These are phyloP conservation scores for Cystofilobasidium ferigula DNA, from an alignment of 768 basidiomycete genomes.

Conservation along the genomic window DNA sequence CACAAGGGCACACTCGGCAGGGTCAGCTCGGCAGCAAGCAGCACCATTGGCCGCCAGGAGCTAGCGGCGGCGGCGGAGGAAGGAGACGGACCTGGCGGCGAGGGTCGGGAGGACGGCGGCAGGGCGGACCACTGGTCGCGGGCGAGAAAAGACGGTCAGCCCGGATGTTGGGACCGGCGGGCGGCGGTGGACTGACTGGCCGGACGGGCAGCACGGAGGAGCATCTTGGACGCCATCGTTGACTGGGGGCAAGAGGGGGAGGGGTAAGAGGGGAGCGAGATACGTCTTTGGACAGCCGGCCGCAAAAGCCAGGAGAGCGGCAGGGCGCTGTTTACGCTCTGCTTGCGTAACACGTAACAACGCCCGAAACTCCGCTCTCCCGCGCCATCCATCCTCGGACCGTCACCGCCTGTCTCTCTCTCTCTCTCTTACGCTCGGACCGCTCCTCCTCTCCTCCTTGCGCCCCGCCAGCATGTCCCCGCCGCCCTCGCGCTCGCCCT, in stretches of 20 bases:
- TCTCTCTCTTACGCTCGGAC: too few relatives aligned
- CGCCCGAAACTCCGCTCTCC: too few relatives aligned
- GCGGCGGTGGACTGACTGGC: neutral
- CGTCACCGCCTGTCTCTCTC: too few relatives aligned
- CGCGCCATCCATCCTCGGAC: too few relatives aligned
- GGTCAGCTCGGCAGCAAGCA: neutral
- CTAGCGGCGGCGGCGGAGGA: neutral
- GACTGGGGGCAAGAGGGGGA: too few relatives aligned
- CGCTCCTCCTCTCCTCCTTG: too few relatives aligned
- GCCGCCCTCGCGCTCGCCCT: conserved; percentile 4
- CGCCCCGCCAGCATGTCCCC: too few relatives aligned
- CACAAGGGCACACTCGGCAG: neutral
- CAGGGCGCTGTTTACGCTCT: too few relatives aligned
- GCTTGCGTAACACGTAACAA: too few relatives aligned
- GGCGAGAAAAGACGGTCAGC: neutral
- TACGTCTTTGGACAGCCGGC: too few relatives aligned
- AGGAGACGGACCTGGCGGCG: neutral
- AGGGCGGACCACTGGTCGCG: neutral
- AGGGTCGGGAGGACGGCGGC: neutral
- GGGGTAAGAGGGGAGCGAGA: too few relatives aligned
- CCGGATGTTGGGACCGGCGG: neutral
- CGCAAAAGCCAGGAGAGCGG: too few relatives aligned
- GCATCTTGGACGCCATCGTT: conserved; percentile 4
- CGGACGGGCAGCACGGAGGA: neutral
- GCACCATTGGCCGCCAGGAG: neutral